Base-by-base conservation (phyloP, 805 yeast genomes). In the Ogataea salicorniae region DNA sequence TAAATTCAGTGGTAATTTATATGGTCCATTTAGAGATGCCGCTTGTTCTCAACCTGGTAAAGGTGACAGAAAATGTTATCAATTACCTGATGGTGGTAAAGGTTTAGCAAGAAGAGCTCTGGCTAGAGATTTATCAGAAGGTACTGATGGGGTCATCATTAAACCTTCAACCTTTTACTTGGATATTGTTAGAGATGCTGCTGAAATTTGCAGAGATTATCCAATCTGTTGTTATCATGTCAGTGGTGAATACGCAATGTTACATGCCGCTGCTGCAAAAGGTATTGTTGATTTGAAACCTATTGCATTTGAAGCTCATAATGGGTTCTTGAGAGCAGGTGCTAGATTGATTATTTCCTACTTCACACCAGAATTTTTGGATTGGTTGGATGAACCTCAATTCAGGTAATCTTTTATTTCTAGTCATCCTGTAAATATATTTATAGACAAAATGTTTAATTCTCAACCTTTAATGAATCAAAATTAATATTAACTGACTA, bases 21-120 rank as follows among this genome's bases (percentile, higher is more conserved):
- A 94, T 64, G 99, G 99, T 1, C 99, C 99, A 5, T 94, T 94
- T 75, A 78, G 99, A 66, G 99, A 94, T 59, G 97, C 97, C 40
- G 99, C 98, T 3, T 94, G 95, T 35, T 85, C 95, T 45, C 75
- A 83, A 4, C 98, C 99, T 9, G 77, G 87, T 18, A 75, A 79
- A 50, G 99, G 99, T 46, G 97, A 94, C 67, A 80, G 99, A 64
- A 87, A 83, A 64, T 80, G 88, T 54, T 94, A 94, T 68, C 99
- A 94, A 71, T 75, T 94, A 50, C 99, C 99, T 9, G 77, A 91
- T 4, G 95, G 90, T 17, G 97, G 95, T 23, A 79, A 87, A 42
- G 99, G 99, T 0, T 75, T 94, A 48, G 99, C 98, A 9, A 84
- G 95, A 60, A 75, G 99, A 53, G 99, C 99, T 1, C 71, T 94